Percentiles rank a stretch among this genome's conserved stretches.
These are phyloP conservation scores for Apiotrichum sp. DNA, from an alignment of 1,284 basidiomycete species.

Conservation along the genomic window DNA sequence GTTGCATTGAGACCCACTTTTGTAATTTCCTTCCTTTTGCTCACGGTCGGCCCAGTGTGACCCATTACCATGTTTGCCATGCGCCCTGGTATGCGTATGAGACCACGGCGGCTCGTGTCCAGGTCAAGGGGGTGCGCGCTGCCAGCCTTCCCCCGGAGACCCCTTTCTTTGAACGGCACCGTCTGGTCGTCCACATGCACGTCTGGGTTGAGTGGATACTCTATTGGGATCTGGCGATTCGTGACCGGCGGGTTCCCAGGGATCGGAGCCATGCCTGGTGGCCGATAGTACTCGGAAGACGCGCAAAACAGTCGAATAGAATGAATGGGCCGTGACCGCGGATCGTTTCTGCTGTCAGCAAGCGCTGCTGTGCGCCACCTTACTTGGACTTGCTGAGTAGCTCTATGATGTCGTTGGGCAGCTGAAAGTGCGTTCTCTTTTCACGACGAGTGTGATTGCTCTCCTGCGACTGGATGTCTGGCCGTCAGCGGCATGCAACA, in stretches of 20 bases:
- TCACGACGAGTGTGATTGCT: slow-evolving; percentile 28
- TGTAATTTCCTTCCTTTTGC: slow-evolving; percentile 40
- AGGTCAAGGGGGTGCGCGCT: slow-evolving; percentile 88
- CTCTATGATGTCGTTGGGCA: slow-evolving; percentile 32
- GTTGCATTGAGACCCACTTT: slow-evolving; percentile 27
- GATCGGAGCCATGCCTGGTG: slow-evolving; percentile 37
- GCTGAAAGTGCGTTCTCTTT: slow-evolving; percentile 23
- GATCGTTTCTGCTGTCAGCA: slow-evolving; percentile 20
- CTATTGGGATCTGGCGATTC: slow-evolving; percentile 56
- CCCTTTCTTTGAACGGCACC: slow-evolving; percentile 73
- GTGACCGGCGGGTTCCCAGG: slow-evolving; percentile 36
- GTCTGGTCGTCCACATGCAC: slow-evolving; percentile 70
- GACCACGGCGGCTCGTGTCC: slow-evolving; percentile 50
- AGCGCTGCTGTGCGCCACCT: not conserved
- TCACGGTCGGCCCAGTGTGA: slow-evolving; percentile 63
- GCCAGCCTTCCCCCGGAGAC: slow-evolving; percentile 92
- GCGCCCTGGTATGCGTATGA: slow-evolving; percentile 51
- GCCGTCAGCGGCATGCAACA: not conserved
- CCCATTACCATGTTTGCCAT: slow-evolving; percentile 74
- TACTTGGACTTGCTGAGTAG: slow-evolving; percentile 33
- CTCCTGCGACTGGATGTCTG: slow-evolving; percentile 34
- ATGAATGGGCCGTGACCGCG: slow-evolving; percentile 27
- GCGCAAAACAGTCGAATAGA: slow-evolving; percentile 80
- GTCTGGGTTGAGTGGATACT: slow-evolving; percentile 88
- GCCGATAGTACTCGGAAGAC: slow-evolving; percentile 71